Conservation (phyloP, 148 eudicot genomes). For the Nepenthes gracilis region DNA sequence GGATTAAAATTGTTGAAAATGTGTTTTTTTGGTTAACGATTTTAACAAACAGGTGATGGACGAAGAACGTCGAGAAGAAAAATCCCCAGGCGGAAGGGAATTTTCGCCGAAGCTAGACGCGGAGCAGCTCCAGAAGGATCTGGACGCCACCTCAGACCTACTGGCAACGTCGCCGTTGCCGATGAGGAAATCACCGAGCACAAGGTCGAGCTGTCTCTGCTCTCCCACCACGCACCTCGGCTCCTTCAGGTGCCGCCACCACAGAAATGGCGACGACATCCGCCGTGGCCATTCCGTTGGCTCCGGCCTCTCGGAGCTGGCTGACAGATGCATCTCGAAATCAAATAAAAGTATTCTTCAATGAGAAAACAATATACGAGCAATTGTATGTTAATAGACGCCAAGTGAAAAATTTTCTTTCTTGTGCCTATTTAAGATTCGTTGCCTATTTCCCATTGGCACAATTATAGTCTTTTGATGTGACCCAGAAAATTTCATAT, state of each 20-base stretch:
- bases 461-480: too few species aligned
- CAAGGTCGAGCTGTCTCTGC: slow-evolving; percentile 7
- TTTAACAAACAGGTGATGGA: background rate
- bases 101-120: too few species aligned
- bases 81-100: too few species aligned
- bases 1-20: too few species aligned
- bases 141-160: too few species aligned
- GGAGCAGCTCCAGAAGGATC: too few species aligned
- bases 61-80: background rate
- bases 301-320: slow-evolving; percentile 1
- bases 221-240: slow-evolving; percentile 13
- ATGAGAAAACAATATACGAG: background rate
- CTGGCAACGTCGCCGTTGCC: background rate
- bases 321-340: background rate
- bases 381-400: too few species aligned
- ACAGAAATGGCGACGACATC: slow-evolving; percentile 1
- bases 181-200: background rate
- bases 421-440: too few species aligned
- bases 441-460: too few species aligned
- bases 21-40: too few species aligned
- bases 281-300: slow-evolving; percentile 2
- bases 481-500: too few species aligned
- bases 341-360: background rate
- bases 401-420: too few species aligned
- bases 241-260: slow-evolving; percentile 9